Evolutionary conservation across 2,329 filamentous ascomycete genomes (phyloP).

Genomic region (Colletotrichum limetticola): DNA sequence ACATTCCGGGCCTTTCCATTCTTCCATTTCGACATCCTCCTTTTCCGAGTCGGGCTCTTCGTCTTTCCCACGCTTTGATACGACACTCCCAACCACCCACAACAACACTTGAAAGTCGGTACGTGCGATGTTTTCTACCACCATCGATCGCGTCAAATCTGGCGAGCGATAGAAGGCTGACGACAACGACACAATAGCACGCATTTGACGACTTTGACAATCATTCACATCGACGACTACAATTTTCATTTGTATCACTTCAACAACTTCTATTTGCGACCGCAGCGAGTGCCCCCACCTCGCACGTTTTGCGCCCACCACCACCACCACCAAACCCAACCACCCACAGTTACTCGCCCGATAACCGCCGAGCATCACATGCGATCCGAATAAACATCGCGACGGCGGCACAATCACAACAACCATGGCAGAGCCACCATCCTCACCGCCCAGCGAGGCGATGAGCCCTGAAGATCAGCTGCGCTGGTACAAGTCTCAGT

Average conservation of each 20-base stretch:
- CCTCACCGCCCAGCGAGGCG: constrained; percentile 68
- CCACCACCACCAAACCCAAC: not conserved
- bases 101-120: constrained; percentile 20
- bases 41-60: not conserved
- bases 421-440: constrained; percentile 69
- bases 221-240: constrained; percentile 11
- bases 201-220: constrained; percentile 27
- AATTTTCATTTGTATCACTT: constrained; percentile 32
- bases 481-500: constrained; percentile 95
- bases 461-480: constrained; percentile 78
- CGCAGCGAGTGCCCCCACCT: constrained; percentile 6
- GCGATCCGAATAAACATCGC: constrained; percentile 6
- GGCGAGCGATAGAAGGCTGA: constrained; percentile 7
- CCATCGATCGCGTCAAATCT: constrained; percentile 1
- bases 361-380: constrained; percentile 23
- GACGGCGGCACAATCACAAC: constrained; percentile 20
- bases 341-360: not conserved
- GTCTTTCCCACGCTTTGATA: not conserved
- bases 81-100: constrained; percentile 9
- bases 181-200: constrained; percentile 14
- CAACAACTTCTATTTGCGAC: constrained; percentile 22
- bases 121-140: not conserved
- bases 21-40: constrained; percentile 6
- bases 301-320: constrained; percentile 1
- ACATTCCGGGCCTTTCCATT: constrained; percentile 19